Conservation (phyloP, 805 yeast genomes). For the Barnettozyma vustinii region DNA sequence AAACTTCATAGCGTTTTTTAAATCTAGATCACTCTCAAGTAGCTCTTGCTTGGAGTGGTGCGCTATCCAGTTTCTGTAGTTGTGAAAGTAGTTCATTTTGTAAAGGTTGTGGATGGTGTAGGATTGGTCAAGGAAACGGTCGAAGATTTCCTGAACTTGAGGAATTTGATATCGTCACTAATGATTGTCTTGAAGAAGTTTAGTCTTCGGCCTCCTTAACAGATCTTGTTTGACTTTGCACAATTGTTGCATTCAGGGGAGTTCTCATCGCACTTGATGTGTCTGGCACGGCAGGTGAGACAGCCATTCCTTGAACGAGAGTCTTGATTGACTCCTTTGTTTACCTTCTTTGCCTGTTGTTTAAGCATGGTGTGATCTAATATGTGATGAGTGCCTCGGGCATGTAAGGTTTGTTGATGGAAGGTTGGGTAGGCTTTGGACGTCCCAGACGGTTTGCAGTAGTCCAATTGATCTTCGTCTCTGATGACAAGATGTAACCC, state of each 20-base stretch:
- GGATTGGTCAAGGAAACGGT: constrained; percentile 20
- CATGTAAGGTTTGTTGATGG: not conserved
- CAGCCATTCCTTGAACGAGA: constrained; percentile 40
- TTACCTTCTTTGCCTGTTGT: not conserved
- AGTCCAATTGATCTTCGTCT: not conserved
- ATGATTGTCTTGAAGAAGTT: constrained; percentile 34
- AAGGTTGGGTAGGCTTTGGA: not conserved
- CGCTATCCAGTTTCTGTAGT: constrained; percentile 15
- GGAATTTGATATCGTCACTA: not conserved
- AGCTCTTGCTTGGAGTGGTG: constrained; percentile 15
- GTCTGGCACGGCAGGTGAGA: constrained; percentile 52
- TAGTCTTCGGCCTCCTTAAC: constrained; percentile 42
- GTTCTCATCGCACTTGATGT: constrained; percentile 58
- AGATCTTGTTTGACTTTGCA: constrained; percentile 39
- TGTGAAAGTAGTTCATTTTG: constrained; percentile 14
- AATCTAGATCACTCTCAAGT: constrained; percentile 17
- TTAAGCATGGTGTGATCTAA: not conserved
- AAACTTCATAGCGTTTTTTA: constrained; percentile 4
- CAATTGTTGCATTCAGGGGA: constrained; percentile 51
- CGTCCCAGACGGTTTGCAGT: not conserved
- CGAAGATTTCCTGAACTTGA: not conserved
- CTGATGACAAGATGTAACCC: not conserved
- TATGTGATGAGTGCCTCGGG: not conserved
- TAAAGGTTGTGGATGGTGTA: constrained; percentile 16
- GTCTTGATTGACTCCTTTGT: not conserved